Conservation (phyloP, 805 yeast genomes). For the Saccharomycopsis microspora region DNA sequence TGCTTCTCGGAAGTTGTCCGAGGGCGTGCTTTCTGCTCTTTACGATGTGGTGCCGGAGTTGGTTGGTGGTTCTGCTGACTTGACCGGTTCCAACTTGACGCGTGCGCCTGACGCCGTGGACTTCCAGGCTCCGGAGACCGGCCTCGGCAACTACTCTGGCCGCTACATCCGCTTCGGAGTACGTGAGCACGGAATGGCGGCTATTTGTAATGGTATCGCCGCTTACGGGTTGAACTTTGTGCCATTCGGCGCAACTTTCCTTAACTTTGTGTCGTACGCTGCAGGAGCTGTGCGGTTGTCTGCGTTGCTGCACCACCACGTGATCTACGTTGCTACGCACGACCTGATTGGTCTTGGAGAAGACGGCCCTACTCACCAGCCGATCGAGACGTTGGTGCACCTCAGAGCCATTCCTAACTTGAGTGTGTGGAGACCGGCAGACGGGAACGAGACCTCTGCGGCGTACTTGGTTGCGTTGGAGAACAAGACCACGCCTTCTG, state of each 20-base stretch:
- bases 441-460: constrained; percentile 81
- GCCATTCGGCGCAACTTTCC: constrained; percentile 95
- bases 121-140: constrained; percentile 81
- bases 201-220: constrained; percentile 92
- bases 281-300: constrained; percentile 82
- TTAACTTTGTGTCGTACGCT: constrained; percentile 81
- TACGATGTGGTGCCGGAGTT: constrained; percentile 69
- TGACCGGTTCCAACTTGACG: constrained; percentile 94
- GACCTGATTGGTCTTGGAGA: constrained; percentile 88
- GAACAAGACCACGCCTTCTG: constrained; percentile 54
- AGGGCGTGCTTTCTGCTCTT: constrained; percentile 57
- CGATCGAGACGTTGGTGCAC: constrained; percentile 81
- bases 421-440: constrained; percentile 88
- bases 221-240: constrained; percentile 79
- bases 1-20: constrained; percentile 92
- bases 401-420: constrained; percentile 77
- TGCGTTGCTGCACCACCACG: constrained; percentile 74
- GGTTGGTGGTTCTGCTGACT: constrained; percentile 96
- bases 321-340: constrained; percentile 82
- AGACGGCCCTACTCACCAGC: constrained; percentile 92
- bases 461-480: constrained; percentile 60
- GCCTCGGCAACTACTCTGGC: constrained; percentile 80
- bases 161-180: constrained; percentile 97
- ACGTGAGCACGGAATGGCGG: constrained; percentile 99
- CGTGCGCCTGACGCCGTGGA: constrained; percentile 75